These are phyloP conservation scores for Bacidia gigantensis DNA, from an alignment of 495 filamentous ascomycete species.

Conservation along the genomic window DNA sequence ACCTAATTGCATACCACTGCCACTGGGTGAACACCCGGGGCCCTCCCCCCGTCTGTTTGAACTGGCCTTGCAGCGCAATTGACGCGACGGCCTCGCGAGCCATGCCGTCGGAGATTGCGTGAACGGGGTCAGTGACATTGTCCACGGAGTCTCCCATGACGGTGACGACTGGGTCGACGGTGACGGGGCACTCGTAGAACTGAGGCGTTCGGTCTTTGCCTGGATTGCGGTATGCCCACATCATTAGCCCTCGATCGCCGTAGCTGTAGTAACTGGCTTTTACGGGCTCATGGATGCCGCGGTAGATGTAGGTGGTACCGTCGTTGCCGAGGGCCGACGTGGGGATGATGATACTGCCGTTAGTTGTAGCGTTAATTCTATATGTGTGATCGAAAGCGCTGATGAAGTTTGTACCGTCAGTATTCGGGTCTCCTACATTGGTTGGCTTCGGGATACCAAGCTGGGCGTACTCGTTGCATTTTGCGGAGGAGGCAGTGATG, in stretches of 20 bases:
- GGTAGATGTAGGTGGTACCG: slow-evolving; percentile 13
- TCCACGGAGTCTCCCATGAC: neutral
- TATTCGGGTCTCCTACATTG: neutral
- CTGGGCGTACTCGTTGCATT: slow-evolving; percentile 3
- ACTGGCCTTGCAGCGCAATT: slow-evolving; percentile 11
- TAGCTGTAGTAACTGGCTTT: neutral
- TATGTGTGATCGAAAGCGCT: neutral
- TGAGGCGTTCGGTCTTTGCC: neutral
- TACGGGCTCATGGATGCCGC: neutral
- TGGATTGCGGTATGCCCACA: slow-evolving; percentile 8
- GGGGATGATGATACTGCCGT: slow-evolving; percentile 9
- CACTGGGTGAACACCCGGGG: slow-evolving; percentile 3
- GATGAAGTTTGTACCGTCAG: no score
- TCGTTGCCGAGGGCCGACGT: neutral
- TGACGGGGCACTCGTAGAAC: slow-evolving; percentile 14
- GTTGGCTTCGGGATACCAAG: neutral
- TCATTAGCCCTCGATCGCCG: slow-evolving; percentile 8
- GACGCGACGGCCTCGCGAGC: slow-evolving; percentile 12
- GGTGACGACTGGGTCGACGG: slow-evolving; percentile 1
- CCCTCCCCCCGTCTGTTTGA: neutral
- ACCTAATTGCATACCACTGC: slow-evolving; percentile 9
- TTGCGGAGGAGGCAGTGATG: slow-evolving; percentile 11
- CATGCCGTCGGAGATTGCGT: neutral
- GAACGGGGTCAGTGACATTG: neutral
- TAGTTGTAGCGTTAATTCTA: neutral